Evolutionary conservation across 2,329 filamentous ascomycete genomes (phyloP).

Genomic region (Xylariaceae sp.): DNA sequence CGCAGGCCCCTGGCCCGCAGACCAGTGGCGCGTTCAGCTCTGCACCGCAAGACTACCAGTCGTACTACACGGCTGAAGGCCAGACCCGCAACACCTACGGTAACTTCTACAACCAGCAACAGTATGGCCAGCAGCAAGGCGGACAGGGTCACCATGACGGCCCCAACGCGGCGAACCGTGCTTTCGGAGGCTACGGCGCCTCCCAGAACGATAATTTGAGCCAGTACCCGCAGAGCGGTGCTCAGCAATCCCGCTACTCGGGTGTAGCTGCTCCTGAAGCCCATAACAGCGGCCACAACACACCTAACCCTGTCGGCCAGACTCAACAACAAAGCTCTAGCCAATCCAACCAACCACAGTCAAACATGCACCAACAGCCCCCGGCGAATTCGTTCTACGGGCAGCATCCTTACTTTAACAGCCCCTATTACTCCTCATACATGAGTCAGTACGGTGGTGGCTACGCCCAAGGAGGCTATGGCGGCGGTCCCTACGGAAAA

Average conservation of each 20-base stretch:
- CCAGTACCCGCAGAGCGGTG: conserved; percentile 70
- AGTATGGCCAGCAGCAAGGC: conserved; percentile 46
- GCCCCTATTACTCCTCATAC: conserved; percentile 57
- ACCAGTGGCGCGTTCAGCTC: conserved; percentile 63
- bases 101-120: conserved; percentile 59
- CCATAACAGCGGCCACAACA: conserved; percentile 83
- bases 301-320: conserved; percentile 69
- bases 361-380: conserved; percentile 29
- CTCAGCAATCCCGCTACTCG: conserved; percentile 55
- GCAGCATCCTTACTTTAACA: conserved; percentile 44
- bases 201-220: conserved; percentile 55
- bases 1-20: conserved; percentile 48
- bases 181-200: conserved; percentile 67
- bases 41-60: conserved; percentile 70
- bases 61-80: conserved; percentile 79
- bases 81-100: conserved; percentile 68
- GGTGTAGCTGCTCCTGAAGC: conserved; percentile 54
- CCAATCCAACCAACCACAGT: conserved; percentile 28
- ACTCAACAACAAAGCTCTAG: conserved; percentile 37
- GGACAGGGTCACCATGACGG: conserved; percentile 67
- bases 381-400: conserved; percentile 20
- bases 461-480: conserved; percentile 45
- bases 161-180: conserved; percentile 63
- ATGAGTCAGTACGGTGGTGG: conserved; percentile 42
- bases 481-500: conserved; percentile 45